A percentile compares a stretch with the other conserved stretches of the same genome.
Evolutionary conservation across 306 rosid species (phyloP).

Genomic region (Clitoria ternatea): DNA sequence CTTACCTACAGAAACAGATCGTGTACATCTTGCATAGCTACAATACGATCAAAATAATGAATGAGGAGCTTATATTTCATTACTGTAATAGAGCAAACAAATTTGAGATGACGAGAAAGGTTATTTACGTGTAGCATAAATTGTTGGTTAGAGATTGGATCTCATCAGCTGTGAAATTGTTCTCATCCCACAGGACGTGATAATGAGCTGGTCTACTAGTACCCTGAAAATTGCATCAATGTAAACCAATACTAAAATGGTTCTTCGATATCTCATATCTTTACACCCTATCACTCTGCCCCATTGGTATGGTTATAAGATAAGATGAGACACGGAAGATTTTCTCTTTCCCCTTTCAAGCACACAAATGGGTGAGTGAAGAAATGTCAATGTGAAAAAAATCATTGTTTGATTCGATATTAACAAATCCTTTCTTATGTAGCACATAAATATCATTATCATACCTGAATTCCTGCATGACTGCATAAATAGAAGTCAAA

Average conservation of each 20-base stretch:
- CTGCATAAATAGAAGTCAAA: conserved; percentile 82
- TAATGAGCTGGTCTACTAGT: conserved; percentile 73
- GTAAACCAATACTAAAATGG: neutral
- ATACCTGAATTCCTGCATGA: conserved; percentile 87
- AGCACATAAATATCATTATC: neutral
- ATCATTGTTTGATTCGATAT: neutral
- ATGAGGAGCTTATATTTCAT: conserved; percentile 23
- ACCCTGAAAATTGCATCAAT: conserved; percentile 33
- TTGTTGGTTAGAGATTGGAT: conserved; percentile 75
- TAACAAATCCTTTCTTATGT: neutral
- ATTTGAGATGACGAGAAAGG: neutral
- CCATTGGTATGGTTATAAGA: neutral
- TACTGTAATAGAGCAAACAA: neutral
- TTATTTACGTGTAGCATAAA: conserved; percentile 67
- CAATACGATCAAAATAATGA: conserved; percentile 26
- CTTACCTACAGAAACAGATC: conserved; percentile 69
- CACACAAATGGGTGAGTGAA: neutral
- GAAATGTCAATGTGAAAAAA: neutral
- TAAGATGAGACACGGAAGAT: neutral
- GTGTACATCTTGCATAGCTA: conserved; percentile 65
- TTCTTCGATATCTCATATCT: neutral
- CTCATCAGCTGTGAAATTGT: conserved; percentile 72
- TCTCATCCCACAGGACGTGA: conserved; percentile 78
- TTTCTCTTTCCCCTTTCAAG: neutral
- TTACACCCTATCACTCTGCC: neutral